Base-by-base conservation (phyloP, 1,284 basidiomycete genomes). In the Ganoderma sinense region DNA sequence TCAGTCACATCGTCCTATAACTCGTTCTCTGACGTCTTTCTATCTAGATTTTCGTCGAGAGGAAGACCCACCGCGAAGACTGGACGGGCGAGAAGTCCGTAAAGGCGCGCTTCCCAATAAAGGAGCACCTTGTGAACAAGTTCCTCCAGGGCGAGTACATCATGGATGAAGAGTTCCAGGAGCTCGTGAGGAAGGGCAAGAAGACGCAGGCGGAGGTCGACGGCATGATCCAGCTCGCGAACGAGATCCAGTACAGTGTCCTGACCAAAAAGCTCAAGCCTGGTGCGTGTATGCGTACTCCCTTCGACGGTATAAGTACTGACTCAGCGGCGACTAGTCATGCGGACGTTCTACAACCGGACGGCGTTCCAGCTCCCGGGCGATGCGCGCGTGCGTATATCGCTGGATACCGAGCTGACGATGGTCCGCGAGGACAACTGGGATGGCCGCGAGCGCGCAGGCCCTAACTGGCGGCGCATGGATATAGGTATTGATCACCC, bases 11-110 rank as follows among this genome's bases (percentile, higher is more conserved):
- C 2, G 2, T 48, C 16, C 13, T 4, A 13, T 23, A 18, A 4
- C n/a, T 68, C 53, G 11, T 2, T 29, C 56, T 4, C 64, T 70
- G 40, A 39, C 26, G 14, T 66, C 18, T 48, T 31, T 56, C 11
- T 5, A 10, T 36, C 23, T 77, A 96, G 91, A 97, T 99, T 72
- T 99, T 98, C 77, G 96, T 99, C 58, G 97, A 99, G 85, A 95
- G 98, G 70, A 99, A 99, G 84, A 99, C 98, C 0, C 97, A 99
- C 80, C 89, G 97, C 65, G 97, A 99, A 83, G 97, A 99, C 81
- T 99, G 98, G 97, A 99, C 98, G 0, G 97, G 97, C 41, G 97
- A 99, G 82, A 99, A 99, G 83, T 97, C 95, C 20, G 97, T 99
- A 80, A 99, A 99, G 83, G 96, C 97, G 39, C 95, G 97, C 10